Base-by-base conservation (phyloP, 352 stramenopile genomes). In the Pythium dissotocum region DNA sequence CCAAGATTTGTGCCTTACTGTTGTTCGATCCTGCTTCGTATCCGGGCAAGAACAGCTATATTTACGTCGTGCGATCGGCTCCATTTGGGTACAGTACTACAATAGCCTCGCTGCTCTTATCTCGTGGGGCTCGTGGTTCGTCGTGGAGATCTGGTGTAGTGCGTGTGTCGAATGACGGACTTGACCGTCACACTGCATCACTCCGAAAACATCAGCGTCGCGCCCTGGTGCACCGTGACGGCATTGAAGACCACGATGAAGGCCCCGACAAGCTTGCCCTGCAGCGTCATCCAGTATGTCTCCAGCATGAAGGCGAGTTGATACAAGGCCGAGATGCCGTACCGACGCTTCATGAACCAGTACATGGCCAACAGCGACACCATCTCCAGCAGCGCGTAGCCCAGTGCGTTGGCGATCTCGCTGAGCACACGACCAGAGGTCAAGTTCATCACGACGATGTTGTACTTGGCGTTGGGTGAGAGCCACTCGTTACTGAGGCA, bases 221-320 rank as follows among this genome's bases (percentile, higher is more conserved):
- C 40, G 54, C 61, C 67, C 28, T 69, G 61, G 33, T 73, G 67
- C 6, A 63, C 49, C 7, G 58, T 63, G 14, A 42, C 48, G 6
- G 30, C 8, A 14, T 60, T 58, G 18, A 53, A 26, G 21, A 73
- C 54, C 18, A 69, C 48, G 32, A 69, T 62, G 40, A 73, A 62
- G 4, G 12, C 24, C 24, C 61, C 69, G 0, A 86, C 44, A 5
- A 82, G 62, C 61, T 82, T 86, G n/a, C 58, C 75, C 63, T 86
- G 76, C 4, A 72, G 36, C 5, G 70, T 65, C 24, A 72, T 49
- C 66, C 65, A 77, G 65, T 83, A 79, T 8, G 52, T 64, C 44
- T 80, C 69, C 10, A 86, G 35, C 14, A 77, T 65, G 46, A 82
- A 83, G 16, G 74, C 68, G 2, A 86, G 67, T 52, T 77, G 71